Conservation (phyloP, 1,139 yeast genomes). For the Geotrichum macrosporum region DNA sequence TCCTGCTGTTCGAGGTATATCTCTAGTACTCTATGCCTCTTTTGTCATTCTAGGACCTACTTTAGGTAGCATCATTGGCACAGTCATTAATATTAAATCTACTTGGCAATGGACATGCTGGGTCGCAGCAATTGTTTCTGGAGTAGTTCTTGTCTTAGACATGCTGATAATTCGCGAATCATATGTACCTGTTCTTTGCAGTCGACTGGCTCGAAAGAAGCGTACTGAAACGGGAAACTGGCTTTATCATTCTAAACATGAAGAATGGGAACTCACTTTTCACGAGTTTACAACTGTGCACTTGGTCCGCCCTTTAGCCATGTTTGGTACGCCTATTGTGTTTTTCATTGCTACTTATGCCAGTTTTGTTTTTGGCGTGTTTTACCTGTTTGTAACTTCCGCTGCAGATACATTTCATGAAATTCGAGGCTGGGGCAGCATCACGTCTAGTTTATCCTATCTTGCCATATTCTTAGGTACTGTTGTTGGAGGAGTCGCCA, state of each 20-base stretch:
- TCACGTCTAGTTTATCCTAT: constrained; percentile 53
- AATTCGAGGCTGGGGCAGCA: constrained; percentile 41
- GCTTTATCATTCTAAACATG: constrained; percentile 44
- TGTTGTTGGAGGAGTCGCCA: constrained; percentile 45
- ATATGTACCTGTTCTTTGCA: constrained; percentile 61
- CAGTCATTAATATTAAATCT: constrained; percentile 48
- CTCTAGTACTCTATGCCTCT: constrained; percentile 65
- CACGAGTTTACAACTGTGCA: constrained; percentile 42
- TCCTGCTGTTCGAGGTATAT: constrained; percentile 61
- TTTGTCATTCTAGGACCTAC: constrained; percentile 73
- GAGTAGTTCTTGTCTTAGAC: constrained; percentile 49
- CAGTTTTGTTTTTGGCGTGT: constrained; percentile 46
- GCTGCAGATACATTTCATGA: constrained; percentile 38
- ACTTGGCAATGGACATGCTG: constrained; percentile 59
- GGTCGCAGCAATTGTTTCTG: constrained; percentile 60
- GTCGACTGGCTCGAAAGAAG: constrained; percentile 51
- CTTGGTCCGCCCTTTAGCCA: constrained; percentile 43
- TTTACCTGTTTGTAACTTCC: constrained; percentile 43
- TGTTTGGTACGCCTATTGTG: constrained; percentile 47
- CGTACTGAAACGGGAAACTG: constrained; percentile 59
- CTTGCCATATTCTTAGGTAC: constrained; percentile 56
- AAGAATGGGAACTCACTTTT: constrained; percentile 42
- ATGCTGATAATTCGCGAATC: constrained; percentile 62
- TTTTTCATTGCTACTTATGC: constrained; percentile 43
- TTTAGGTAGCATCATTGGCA: constrained; percentile 66